A percentile compares a stretch with the other conserved stretches of the same genome.
Conservation (phyloP, 148 eudicot genomes). For the Cornus controversa region DNA sequence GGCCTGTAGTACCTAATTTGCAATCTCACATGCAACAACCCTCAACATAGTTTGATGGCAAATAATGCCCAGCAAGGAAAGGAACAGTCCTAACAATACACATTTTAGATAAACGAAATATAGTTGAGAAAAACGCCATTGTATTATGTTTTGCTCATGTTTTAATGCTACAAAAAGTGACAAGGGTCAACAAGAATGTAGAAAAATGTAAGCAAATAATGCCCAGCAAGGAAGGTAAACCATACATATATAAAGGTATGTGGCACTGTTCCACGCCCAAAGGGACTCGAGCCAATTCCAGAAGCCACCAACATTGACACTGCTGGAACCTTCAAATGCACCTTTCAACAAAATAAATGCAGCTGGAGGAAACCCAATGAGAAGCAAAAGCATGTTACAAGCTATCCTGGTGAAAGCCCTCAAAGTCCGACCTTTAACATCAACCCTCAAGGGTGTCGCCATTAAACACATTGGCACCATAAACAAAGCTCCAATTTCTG, state of each 20-base stretch:
- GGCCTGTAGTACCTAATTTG: not conserved
- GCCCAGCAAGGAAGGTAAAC: conserved; percentile 96
- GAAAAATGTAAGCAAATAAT: conserved; percentile 59
- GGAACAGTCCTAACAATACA: not conserved
- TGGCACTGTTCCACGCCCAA: conserved; percentile 92
- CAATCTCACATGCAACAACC: not conserved
- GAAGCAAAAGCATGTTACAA: conserved; percentile 46
- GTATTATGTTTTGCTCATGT: not conserved
- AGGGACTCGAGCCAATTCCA: conserved; percentile 88
- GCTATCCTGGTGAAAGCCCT: conserved; percentile 38
- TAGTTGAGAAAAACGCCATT: not conserved
- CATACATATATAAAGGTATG: conserved; percentile 65
- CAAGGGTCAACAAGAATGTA: conserved; percentile 53
- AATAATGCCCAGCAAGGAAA: not conserved
- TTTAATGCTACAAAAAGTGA: not conserved
- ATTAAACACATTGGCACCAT: conserved; percentile 79
- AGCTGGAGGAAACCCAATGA: conserved; percentile 61
- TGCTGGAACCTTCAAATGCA: conserved; percentile 41
- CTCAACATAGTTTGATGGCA: not conserved
- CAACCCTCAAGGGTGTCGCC: conserved; percentile 59
- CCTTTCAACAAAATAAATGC: conserved; percentile 59
- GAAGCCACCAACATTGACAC: conserved; percentile 50
- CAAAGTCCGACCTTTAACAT: conserved; percentile 27
- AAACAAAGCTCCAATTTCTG: conserved; percentile 85
- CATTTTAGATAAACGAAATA: not conserved